Evolutionary conservation across 345 rosid species (phyloP), one percentile per base, ranked within the genome.

Genomic region (Eucalyptus erythrocorys): DNA sequence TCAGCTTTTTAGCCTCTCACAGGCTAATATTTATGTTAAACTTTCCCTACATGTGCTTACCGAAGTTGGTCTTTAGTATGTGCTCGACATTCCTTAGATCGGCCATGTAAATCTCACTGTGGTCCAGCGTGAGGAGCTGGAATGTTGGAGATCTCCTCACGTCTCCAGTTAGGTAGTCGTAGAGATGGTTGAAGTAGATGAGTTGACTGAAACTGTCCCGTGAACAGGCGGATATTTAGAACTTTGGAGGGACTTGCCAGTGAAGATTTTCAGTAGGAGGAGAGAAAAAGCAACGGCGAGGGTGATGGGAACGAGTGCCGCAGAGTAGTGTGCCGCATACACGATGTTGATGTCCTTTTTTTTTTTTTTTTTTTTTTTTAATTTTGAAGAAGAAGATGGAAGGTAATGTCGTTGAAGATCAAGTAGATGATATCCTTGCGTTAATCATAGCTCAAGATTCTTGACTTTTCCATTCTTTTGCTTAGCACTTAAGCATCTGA

Each of bases 81-180:
- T 96, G 95, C 90, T 95, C 96, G 3, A 97, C 88, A 90, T 96
- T 97, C 21, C 94, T 91, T 15, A 92, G 85, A 91, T 97, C 98
- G 3, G 93, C 88, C 5, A 97, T 95, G 92, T 88, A 92, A 32
- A 95, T 19, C 66, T 90, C 92, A 89, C 96, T 96, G 27, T 86
- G 90, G 16, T 85, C 91, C 8, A 89, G 92, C 8, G 68, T 87
- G 40, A 96, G 93, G 86, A 96, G 95, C 91, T 96, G 89, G 51
- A 59, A 96, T 37, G 97, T 95, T 21, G 89, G 93, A 9, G 86
- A 91, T 47, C 30, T 90, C n/a, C 53, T 92, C 47, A 94, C 96
- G 3, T 89, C 61, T 86, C 94, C 88, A 34, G 93, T 90, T 64
- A 92, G 96, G 92, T 94, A 50, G 89, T 96, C 97, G 64, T 94